Conservation (phyloP, 2,329 filamentous ascomycete species). For the Nemania serpens region DNA sequence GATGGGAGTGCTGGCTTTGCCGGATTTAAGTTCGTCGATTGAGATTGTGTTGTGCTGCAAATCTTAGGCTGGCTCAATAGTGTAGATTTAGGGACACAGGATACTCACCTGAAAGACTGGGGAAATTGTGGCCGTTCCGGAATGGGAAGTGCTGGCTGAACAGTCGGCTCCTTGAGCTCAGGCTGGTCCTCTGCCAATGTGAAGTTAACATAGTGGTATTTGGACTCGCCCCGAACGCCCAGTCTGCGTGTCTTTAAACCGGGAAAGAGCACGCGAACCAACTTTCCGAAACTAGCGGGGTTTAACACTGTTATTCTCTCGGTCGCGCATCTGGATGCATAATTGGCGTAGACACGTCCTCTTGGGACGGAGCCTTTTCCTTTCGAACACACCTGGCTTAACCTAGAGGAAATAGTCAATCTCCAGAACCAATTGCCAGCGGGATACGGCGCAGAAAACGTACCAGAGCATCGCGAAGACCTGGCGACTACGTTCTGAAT, state of each 20-base stretch:
- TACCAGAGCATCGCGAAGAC: slow-evolving; percentile 90
- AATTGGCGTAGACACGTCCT: slow-evolving; percentile 92
- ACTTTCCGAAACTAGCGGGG: slow-evolving; percentile 95
- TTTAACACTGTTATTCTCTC: slow-evolving; percentile 95
- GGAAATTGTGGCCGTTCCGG: slow-evolving; percentile 53
- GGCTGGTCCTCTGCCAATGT: slow-evolving; percentile 61
- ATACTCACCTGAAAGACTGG: slow-evolving; percentile 56
- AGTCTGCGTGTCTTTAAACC: slow-evolving; percentile 90
- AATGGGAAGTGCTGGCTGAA: slow-evolving; percentile 54
- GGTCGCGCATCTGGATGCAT: slow-evolving; percentile 88
- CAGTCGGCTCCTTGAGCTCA: slow-evolving; percentile 51
- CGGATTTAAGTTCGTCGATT: slow-evolving; percentile 32
- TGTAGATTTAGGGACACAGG: not conserved
- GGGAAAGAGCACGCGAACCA: slow-evolving; percentile 94
- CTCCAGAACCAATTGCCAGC: not conserved
- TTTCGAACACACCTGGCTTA: slow-evolving; percentile 72
- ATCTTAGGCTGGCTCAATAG: slow-evolving; percentile 16
- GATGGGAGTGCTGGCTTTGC: slow-evolving; percentile 43
- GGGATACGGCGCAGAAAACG: slow-evolving; percentile 37
- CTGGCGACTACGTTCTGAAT: slow-evolving; percentile 82
- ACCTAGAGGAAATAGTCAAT: slow-evolving; percentile 55
- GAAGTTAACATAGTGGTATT: slow-evolving; percentile 90
- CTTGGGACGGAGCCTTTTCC: slow-evolving; percentile 87
- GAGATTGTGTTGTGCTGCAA: slow-evolving; percentile 43
- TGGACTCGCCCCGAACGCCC: slow-evolving; percentile 93